These are phyloP conservation scores for Yamadazyma trypodendri DNA, from an alignment of 1,139 yeast species.

Conservation along the genomic window DNA sequence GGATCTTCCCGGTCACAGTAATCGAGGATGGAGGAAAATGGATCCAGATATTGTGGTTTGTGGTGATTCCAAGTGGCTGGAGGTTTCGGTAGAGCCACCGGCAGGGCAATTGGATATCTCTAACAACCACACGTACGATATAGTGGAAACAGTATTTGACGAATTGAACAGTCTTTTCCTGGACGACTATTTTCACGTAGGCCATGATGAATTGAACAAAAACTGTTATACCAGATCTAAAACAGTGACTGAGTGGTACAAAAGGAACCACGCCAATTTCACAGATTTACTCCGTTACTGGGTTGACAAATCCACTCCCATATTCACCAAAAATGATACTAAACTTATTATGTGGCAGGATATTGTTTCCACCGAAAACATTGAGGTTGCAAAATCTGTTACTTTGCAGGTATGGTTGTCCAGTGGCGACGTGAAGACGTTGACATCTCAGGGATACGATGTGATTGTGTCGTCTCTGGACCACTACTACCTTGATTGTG, in stretches of 20 bases:
- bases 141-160: conserved; percentile 20
- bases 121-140: conserved; percentile 33
- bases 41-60: conserved; percentile 37
- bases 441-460: conserved; percentile 40
- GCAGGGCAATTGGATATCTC: conserved; percentile 47
- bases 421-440: conserved; percentile 25
- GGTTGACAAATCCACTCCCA: conserved; percentile 38
- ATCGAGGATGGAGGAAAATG: conserved; percentile 43
- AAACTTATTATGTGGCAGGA: conserved; percentile 52
- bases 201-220: conserved; percentile 42
- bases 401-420: conserved; percentile 44
- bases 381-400: conserved; percentile 22
- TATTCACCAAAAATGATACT: conserved; percentile 25
- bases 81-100: conserved; percentile 43
- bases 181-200: conserved; percentile 46
- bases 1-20: conserved; percentile 50
- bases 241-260: conserved; percentile 8
- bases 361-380: conserved; percentile 26
- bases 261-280: conserved; percentile 16
- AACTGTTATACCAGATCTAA: conserved; percentile 37
- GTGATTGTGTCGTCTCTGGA: conserved; percentile 40
- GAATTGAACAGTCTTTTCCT: conserved; percentile 35
- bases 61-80: conserved; percentile 32
- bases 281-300: conserved; percentile 38
- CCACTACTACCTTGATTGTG: conserved; percentile 48